Evolutionary conservation across 768 basidiomycete species (phyloP), one percentile per base, ranked within the genome.

Genomic region (Boletus eberwhitei): DNA sequence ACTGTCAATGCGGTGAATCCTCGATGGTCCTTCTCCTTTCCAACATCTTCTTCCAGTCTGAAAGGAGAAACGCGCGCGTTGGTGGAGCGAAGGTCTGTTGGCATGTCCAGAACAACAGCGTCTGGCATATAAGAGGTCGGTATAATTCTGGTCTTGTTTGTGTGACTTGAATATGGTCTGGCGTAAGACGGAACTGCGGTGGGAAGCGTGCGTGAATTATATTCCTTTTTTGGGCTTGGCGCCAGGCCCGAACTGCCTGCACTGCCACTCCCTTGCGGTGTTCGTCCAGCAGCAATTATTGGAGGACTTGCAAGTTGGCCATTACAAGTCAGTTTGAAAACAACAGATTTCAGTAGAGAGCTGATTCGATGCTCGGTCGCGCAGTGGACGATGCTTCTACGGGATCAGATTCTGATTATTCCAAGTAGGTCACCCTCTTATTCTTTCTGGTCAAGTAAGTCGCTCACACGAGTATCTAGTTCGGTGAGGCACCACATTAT

Each of bases 331-430:
- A 68, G 64, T 70, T 51, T 35, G 47, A 58, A 45, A 50, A 48
- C 59, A 48, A 38, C 51, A 38, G 26, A 44, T 39, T 43, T 59
- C 57, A 60, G 39, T 55, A 58, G 53, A 50, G 32, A 55, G 55
- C 71, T 59, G 48, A 67, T 56, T 53, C 54, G 38, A 75, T 77
- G 74, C 62, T 74, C 58, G 69, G 67, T 54, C 71, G 66, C 38
- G 57, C 72, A 86, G 87, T 91, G 86, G 90, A 91, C 64, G 90
- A 91, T 58, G 76, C 84, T n/a, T 90, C 90, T 36, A 89, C 93
- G 3, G 93, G 93, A 44, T 95, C 94, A 14, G 94, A 96, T 68
- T 94, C 92, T 32, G 94, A 96, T 68, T 96, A 97, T 71, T 92
- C 94, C 57, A 96, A 93, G 94, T 95, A 63, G 68, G 86, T 70